These are phyloP conservation scores for Coemansia sp. DNA, from an alignment of 192 early-diverging fungal genomes.

Conservation along the genomic window DNA sequence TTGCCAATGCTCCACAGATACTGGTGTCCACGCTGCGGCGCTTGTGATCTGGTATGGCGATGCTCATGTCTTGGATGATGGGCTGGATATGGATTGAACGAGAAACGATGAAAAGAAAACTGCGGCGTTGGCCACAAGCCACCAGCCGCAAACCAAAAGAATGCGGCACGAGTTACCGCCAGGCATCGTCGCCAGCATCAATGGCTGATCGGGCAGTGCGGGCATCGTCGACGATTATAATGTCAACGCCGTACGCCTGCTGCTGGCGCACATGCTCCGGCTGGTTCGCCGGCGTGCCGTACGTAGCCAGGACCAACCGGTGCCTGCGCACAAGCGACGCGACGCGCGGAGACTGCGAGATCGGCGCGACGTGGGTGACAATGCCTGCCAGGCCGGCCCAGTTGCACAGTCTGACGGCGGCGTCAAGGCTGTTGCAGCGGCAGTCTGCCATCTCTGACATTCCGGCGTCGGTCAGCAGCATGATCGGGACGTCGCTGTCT, in stretches of 20 bases:
- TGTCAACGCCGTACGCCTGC: slow-evolving; percentile 80
- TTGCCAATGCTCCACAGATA: no score
- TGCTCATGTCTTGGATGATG: no score
- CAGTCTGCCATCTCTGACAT: slow-evolving; percentile 71
- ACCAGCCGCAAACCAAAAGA: no score
- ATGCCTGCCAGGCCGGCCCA: slow-evolving; percentile 75
- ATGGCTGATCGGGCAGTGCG: slow-evolving; percentile 56
- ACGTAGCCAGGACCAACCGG: slow-evolving; percentile 76
- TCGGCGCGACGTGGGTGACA: slow-evolving; percentile 73
- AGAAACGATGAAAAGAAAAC: not conserved
- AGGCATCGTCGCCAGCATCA: slow-evolving; percentile 4
- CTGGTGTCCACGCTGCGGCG: no score
- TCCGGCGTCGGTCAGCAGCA: slow-evolving; percentile 89
- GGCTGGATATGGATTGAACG: no score
- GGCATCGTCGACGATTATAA: slow-evolving; percentile 79
- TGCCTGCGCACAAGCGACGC: slow-evolving; percentile 72
- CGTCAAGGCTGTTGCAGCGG: slow-evolving; percentile 78
- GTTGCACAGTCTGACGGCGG: slow-evolving; percentile 78
- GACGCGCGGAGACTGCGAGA: slow-evolving; percentile 74
- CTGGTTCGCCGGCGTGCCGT: slow-evolving; percentile 81
- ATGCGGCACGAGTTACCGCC: not conserved
- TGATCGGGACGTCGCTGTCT: slow-evolving; percentile 79
- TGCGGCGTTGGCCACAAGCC: not conserved
- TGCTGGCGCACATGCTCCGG: slow-evolving; percentile 72
- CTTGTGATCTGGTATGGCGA: no score